These are phyloP conservation scores for Alternaria viburni DNA, from an alignment of 2,329 filamentous ascomycete genomes.

Conservation along the genomic window DNA sequence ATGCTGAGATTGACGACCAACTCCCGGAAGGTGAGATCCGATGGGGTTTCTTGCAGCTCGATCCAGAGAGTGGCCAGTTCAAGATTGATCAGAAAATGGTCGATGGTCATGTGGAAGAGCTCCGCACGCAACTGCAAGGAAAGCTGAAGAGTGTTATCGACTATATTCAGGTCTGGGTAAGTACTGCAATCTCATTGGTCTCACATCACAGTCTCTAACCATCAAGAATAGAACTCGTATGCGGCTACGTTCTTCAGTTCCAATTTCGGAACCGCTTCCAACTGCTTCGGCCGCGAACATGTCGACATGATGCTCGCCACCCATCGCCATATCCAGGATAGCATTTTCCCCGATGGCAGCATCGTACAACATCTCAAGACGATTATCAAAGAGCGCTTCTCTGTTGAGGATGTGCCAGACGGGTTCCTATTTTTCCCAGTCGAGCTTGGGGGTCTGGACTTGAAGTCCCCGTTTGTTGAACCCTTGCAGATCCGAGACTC, in stretches of 20 bases:
- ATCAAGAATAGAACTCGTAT: conserved; percentile 59
- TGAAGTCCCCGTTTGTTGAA: conserved; percentile 58
- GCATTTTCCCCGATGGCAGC: conserved; percentile 51
- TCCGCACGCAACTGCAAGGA: conserved; percentile 35
- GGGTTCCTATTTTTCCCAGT: conserved; percentile 62
- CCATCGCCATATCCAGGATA: conserved; percentile 57
- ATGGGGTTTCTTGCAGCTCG: conserved; percentile 43
- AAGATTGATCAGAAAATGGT: conserved; percentile 45
- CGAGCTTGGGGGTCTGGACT: conserved; percentile 58
- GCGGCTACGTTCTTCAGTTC: conserved; percentile 59
- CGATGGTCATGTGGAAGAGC: conserved; percentile 37
- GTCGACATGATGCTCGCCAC: conserved; percentile 61
- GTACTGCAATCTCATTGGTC: not conserved
- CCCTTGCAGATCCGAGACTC: conserved; percentile 54
- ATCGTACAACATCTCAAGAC: conserved; percentile 51
- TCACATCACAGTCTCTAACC: not conserved
- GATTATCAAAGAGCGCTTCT: conserved; percentile 61
- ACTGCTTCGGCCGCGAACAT: conserved; percentile 60
- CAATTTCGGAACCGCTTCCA: conserved; percentile 60
- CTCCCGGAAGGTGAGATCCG: conserved; percentile 39
- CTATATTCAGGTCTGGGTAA: conserved; percentile 35
- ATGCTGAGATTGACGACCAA: conserved; percentile 23
- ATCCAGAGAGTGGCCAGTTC: conserved; percentile 34
- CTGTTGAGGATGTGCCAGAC: conserved; percentile 55
- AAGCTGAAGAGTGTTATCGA: conserved; percentile 43